Percentiles rank a stretch among this genome's conserved stretches.
These are phyloP conservation scores for Naganishia liquefaciens DNA, from an alignment of 1,284 basidiomycete genomes.

Conservation along the genomic window DNA sequence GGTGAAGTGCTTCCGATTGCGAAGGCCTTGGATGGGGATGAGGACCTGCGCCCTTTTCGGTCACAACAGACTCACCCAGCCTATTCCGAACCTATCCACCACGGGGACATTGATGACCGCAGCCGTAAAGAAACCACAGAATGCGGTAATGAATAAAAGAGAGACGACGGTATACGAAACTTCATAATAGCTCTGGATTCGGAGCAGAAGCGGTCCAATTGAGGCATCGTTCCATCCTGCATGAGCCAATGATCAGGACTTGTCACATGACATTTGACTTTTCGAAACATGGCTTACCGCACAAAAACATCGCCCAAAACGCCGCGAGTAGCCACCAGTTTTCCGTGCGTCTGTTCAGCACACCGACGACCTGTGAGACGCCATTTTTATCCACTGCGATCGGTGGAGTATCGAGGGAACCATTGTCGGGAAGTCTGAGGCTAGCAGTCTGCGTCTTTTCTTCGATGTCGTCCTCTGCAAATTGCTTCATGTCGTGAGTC, in stretches of 20 bases:
- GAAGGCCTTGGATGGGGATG: slow-evolving; percentile 2
- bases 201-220: slow-evolving; percentile 64
- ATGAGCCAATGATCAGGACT: neutral
- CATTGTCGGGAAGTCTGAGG: neutral
- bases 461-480: too few relatives aligned
- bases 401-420: neutral
- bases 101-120: slow-evolving; percentile 60
- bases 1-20: slow-evolving; percentile 11
- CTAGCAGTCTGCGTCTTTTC: neutral
- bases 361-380: neutral
- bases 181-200: slow-evolving; percentile 60
- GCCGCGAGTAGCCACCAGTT: slow-evolving; percentile 33
- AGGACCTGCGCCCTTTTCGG: neutral
- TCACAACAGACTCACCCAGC: slow-evolving; percentile 54
- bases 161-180: slow-evolving; percentile 54
- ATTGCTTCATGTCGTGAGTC: too few relatives aligned
- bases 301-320: slow-evolving; percentile 46
- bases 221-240: slow-evolving; percentile 66
- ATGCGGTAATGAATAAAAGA: slow-evolving; percentile 62
- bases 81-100: slow-evolving; percentile 61
- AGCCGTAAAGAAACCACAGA: slow-evolving; percentile 59
- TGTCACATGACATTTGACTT: neutral
- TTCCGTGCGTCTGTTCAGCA: slow-evolving; percentile 12
- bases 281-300: slow-evolving; percentile 1
- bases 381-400: neutral